These are phyloP conservation scores for Spathaspora girioi DNA, from an alignment of 805 yeast species.

Conservation along the genomic window DNA sequence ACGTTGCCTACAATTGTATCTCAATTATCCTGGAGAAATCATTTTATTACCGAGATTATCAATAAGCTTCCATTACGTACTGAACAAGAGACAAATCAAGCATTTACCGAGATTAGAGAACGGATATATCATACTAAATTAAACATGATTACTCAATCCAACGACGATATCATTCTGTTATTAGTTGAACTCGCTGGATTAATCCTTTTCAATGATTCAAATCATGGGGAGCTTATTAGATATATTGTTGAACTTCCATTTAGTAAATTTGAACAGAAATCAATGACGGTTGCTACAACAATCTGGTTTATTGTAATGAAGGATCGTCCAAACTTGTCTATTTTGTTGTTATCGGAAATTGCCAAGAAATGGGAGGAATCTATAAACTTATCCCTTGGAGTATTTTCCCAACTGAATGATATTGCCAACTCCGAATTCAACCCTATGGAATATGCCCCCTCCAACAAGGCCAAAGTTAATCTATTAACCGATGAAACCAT, in stretches of 20 bases:
- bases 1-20: slow-evolving; percentile 72
- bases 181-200: slow-evolving; percentile 45
- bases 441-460: slow-evolving; percentile 87
- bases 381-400: slow-evolving; percentile 55
- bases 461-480: slow-evolving; percentile 58
- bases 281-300: slow-evolving; percentile 64
- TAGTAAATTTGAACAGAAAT: slow-evolving; percentile 51
- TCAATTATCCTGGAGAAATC: slow-evolving; percentile 69
- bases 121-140: slow-evolving; percentile 18
- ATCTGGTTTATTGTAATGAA: slow-evolving; percentile 79
- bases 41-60: slow-evolving; percentile 31
- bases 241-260: slow-evolving; percentile 71
- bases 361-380: slow-evolving; percentile 66
- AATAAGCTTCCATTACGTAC: slow-evolving; percentile 16
- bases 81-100: slow-evolving; percentile 22
- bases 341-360: slow-evolving; percentile 65
- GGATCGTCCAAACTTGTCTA: slow-evolving; percentile 56
- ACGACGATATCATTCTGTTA: slow-evolving; percentile 33
- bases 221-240: slow-evolving; percentile 45
- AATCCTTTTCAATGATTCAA: slow-evolving; percentile 26
- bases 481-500: slow-evolving; percentile 49
- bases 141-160: background rate
- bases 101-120: slow-evolving; percentile 23
- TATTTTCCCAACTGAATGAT: slow-evolving; percentile 59
- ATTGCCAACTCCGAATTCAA: slow-evolving; percentile 55